Base-by-base conservation (phyloP, 2,329 filamentous ascomycete species). In the Fusarium sublunatum region DNA sequence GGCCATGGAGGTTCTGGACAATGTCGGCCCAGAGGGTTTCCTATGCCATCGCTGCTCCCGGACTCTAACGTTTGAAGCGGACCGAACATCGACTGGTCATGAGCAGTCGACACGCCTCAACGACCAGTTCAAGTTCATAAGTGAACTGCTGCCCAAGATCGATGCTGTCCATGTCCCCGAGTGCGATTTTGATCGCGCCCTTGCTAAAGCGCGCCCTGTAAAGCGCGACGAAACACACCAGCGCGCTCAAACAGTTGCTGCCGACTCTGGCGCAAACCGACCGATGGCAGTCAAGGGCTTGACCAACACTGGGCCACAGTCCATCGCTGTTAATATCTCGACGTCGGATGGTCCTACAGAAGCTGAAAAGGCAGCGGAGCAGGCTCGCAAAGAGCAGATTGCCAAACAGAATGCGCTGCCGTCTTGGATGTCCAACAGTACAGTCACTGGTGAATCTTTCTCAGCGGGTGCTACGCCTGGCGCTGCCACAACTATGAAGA, bases 1-100 rank as follows among this genome's bases (percentile, higher is more conserved):
- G 3, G 86, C 90, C 64, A 87, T 98, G 76, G 93, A 98, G 67
- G 93, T 96, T 1, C 79, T 98, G 48, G 92, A 96, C 77, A 88
- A 86, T 57, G 82, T 88, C 36, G 88, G 90, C 46, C 82, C 83
- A 1, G 76, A 81, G 42, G 91, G 93, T 1, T 98, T 98, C 74
- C 78, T 90, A 42, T 99, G 95, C 76, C 89, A 93, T 72, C 87
- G 88, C 46, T 99, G 95, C 77, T 82, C 84, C 19, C 81, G 80
- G 50, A 77, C 86, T 3, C 82, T 96, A 24, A 82, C 85, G 1
- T 86, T 87, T 50, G 87, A 90, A 63, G 83, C 87, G 35, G 86
- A 91, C 58, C 86, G 88, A 34, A 84, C 88, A 53, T 85, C 88
- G 10, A 88, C 89, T 29, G 90, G 89, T 8, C 87, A 90, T 61